Conservation (phyloP, 202 grass and related monocot species). For the Miscanthus sacchariflorus region DNA sequence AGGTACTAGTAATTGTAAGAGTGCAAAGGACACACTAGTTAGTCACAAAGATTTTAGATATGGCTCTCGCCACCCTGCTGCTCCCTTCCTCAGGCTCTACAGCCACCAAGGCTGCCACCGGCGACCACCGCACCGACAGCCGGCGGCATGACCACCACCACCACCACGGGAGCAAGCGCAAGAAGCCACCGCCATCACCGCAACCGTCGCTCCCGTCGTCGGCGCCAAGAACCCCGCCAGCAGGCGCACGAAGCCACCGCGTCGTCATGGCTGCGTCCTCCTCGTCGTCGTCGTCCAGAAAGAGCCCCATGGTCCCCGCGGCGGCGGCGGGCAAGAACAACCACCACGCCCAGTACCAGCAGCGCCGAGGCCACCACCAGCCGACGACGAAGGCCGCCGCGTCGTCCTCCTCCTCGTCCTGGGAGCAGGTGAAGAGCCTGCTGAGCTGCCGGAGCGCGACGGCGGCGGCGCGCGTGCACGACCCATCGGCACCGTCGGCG, state of each 20-base stretch:
- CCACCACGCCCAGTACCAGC: neutral
- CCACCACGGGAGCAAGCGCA: slow-evolving; percentile 49
- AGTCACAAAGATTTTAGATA: neutral
- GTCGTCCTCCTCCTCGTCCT: slow-evolving; percentile 30
- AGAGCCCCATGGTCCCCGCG: slow-evolving; percentile 41
- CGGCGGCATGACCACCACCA: slow-evolving; percentile 49
- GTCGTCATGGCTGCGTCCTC: neutral
- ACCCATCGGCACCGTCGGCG: slow-evolving; percentile 47
- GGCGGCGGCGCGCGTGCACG: slow-evolving; percentile 61
- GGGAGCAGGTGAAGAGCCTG: slow-evolving; percentile 90
- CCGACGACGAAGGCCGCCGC: neutral
- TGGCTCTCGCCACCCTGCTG: slow-evolving; percentile 55
- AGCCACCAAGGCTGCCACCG: slow-evolving; percentile 30
- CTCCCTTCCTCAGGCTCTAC: slow-evolving; percentile 36
- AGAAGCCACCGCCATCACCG: slow-evolving; percentile 48
- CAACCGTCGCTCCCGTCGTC: neutral
- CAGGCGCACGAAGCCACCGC: slow-evolving; percentile 12
- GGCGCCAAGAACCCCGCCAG: slow-evolving; percentile 9
- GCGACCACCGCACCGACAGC: slow-evolving; percentile 29
- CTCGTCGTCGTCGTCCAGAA: slow-evolving; percentile 11
- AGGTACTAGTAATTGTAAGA: neutral
- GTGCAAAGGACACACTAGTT: neutral
- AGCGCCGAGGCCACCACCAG: neutral
- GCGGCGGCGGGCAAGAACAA: too few relatives aligned
- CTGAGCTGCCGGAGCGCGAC: slow-evolving; percentile 83